A percentile compares a stretch with the other conserved stretches of the same genome.
Conservation (phyloP, 2,329 filamentous ascomycete species). For the Pyricularia sp. region DNA sequence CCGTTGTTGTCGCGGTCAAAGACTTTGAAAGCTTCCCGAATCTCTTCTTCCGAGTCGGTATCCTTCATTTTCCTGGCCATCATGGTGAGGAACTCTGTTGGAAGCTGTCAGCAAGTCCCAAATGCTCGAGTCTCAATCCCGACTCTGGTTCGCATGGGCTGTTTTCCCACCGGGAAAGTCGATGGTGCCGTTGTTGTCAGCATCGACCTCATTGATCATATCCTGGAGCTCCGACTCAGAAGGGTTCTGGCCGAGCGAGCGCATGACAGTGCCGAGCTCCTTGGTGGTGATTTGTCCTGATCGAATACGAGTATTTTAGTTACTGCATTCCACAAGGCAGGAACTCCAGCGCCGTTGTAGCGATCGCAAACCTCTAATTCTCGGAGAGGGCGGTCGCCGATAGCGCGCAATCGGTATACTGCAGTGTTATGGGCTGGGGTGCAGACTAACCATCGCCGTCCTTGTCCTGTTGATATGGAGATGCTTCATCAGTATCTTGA, state of each 20-base stretch:
- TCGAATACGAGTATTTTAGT: background rate
- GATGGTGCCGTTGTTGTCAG: slow-evolving; percentile 86
- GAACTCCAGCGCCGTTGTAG: background rate
- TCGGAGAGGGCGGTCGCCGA: background rate
- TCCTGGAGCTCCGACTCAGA: slow-evolving; percentile 84
- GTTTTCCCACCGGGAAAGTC: slow-evolving; percentile 65
- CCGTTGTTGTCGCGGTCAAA: slow-evolving; percentile 88
- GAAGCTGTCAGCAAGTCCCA: slow-evolving; percentile 7
- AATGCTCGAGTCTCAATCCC: background rate
- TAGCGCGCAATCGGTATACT: background rate
- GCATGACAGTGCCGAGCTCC: slow-evolving; percentile 82
- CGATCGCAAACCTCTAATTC: background rate
- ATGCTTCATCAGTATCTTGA: background rate
- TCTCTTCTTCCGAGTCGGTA: slow-evolving; percentile 83
- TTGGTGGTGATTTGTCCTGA: slow-evolving; percentile 84
- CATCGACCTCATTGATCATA: slow-evolving; percentile 90
- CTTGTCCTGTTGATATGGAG: slow-evolving; percentile 11
- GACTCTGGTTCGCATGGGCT: background rate
- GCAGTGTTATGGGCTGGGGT: background rate
- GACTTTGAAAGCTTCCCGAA: slow-evolving; percentile 79
- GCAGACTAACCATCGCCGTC: slow-evolving; percentile 15
- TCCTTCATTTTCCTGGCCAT: slow-evolving; percentile 94
- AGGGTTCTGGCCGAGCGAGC: slow-evolving; percentile 78
- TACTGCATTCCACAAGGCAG: background rate
- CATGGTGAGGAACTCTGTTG: slow-evolving; percentile 75